A percentile compares a stretch with the other conserved stretches of the same genome.
These are phyloP conservation scores for Colletotrichum endophyticum DNA, from an alignment of 2,329 filamentous ascomycete species.

Conservation along the genomic window DNA sequence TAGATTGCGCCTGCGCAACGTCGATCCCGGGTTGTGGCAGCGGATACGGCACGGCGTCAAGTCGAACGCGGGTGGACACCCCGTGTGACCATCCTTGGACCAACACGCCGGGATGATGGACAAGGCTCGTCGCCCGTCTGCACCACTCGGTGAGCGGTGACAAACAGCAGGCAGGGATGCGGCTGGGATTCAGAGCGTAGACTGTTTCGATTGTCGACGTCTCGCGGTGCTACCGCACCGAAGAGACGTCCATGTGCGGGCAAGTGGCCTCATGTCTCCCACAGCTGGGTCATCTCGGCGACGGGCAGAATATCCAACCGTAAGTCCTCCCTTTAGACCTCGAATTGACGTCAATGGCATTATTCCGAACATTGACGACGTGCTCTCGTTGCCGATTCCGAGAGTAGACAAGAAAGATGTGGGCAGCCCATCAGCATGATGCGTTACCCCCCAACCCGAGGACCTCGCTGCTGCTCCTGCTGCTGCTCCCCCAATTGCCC, in stretches of 20 bases:
- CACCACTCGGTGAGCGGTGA: not conserved
- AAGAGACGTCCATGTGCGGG: not conserved
- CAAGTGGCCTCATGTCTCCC: not conserved
- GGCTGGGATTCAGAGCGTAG: not conserved
- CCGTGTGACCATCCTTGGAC: slow-evolving; percentile 8
- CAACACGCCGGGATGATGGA: not conserved
- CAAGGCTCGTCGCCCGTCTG: not conserved
- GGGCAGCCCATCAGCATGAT: not conserved
- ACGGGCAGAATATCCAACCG: not conserved
- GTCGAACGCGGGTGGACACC: not conserved
- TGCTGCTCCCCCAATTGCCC: not conserved
- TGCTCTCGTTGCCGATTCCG: not conserved
- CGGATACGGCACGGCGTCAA: slow-evolving; percentile 1
- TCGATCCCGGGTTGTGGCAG: slow-evolving; percentile 2
- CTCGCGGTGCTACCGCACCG: not conserved
- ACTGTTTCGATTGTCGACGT: not conserved
- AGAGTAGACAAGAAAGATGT: not conserved
- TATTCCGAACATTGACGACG: not conserved
- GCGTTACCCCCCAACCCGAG: not conserved
- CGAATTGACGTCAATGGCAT: not conserved
- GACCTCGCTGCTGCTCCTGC: not conserved
- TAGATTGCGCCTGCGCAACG: not conserved
- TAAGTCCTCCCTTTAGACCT: not conserved
- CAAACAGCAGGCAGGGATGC: not conserved
- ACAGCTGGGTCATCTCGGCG: not conserved